Evolutionary conservation across 2,329 filamentous ascomycete species (phyloP).

Genomic region (Penicillium sp.): DNA sequence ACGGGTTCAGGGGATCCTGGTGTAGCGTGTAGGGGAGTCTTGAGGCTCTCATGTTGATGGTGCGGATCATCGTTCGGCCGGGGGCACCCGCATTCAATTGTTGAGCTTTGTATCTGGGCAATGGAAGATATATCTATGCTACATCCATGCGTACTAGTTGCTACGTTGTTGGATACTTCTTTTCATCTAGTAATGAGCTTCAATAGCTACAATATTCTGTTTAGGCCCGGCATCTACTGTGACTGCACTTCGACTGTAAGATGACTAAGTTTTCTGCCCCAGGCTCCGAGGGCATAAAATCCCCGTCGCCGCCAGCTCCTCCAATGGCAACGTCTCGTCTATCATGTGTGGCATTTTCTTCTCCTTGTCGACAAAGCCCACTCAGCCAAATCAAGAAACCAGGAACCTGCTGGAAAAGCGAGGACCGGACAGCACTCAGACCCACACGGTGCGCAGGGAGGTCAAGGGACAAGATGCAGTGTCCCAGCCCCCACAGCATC

Average conservation of each 20-base stretch:
- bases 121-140: not conserved
- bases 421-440: slow-evolving; percentile 44
- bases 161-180: not conserved
- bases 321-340: slow-evolving; percentile 5
- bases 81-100: slow-evolving; percentile 6
- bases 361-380: slow-evolving; percentile 36
- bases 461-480: slow-evolving; percentile 17
- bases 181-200: too few relatives aligned
- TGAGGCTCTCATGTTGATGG: slow-evolving; percentile 28
- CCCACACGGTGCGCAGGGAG: slow-evolving; percentile 27
- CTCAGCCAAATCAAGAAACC: slow-evolving; percentile 33
- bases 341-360: slow-evolving; percentile 52
- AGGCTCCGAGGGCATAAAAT: slow-evolving; percentile 12
- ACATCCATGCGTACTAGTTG: not conserved
- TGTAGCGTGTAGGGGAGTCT: slow-evolving; percentile 9
- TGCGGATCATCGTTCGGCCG: slow-evolving; percentile 36
- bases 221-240: not conserved
- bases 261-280: slow-evolving; percentile 19
- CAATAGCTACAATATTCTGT: not conserved
- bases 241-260: not conserved
- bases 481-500: slow-evolving; percentile 31
- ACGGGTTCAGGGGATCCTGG: slow-evolving; percentile 10
- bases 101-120: not conserved
- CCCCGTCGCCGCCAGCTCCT: not conserved
- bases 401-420: slow-evolving; percentile 35